A percentile compares a stretch with the other conserved stretches of the same genome.
phyloP scores from a whole-genome alignment of 2,329 filamentous ascomycete species.

The Alternaria triticimaculans region DNA sequence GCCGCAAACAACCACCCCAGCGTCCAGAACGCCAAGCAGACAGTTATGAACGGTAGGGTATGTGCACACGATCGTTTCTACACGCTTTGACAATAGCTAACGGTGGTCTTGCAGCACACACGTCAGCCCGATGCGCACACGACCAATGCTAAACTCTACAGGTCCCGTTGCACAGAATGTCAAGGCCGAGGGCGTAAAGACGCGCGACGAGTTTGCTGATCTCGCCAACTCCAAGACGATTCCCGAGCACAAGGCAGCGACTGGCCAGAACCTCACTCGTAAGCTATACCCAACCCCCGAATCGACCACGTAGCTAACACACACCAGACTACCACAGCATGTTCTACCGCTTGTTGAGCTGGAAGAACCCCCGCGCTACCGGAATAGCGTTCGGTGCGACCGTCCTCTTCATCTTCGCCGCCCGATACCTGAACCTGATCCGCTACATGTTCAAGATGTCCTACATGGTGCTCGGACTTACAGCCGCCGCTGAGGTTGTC shows the following conservation, averaged over 20 bases:
- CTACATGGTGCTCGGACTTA: slow-evolving; percentile 66
- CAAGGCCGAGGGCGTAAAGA: slow-evolving; percentile 63
- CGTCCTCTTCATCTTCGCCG: slow-evolving; percentile 66
- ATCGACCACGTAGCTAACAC: slow-evolving; percentile 18
- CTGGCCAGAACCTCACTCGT: slow-evolving; percentile 68
- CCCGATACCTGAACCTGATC: slow-evolving; percentile 67
- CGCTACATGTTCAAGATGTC: slow-evolving; percentile 67
- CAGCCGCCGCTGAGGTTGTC: slow-evolving; percentile 63
- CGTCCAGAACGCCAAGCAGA: slow-evolving; percentile 54
- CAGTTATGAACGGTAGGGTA: slow-evolving; percentile 54
- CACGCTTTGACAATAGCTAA: slow-evolving; percentile 28
- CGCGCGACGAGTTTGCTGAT: slow-evolving; percentile 64
- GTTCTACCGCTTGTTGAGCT: slow-evolving; percentile 71
- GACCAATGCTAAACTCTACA: slow-evolving; percentile 38
- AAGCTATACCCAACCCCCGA: slow-evolving; percentile 34
- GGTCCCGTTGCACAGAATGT: slow-evolving; percentile 64
- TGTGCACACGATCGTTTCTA: slow-evolving; percentile 23
- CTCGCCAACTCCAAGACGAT: slow-evolving; percentile 61
- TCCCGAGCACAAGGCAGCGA: slow-evolving; percentile 62
- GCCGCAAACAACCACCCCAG: slow-evolving; percentile 58
- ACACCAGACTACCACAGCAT: slow-evolving; percentile 68
- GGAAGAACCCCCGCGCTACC: slow-evolving; percentile 71
- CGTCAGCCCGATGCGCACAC: slow-evolving; percentile 22
- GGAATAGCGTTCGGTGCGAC: slow-evolving; percentile 64
- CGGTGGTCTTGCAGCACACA: slow-evolving; percentile 39